Conservation (phyloP, 1,284 basidiomycete genomes). For the Chalciporus sp. region DNA sequence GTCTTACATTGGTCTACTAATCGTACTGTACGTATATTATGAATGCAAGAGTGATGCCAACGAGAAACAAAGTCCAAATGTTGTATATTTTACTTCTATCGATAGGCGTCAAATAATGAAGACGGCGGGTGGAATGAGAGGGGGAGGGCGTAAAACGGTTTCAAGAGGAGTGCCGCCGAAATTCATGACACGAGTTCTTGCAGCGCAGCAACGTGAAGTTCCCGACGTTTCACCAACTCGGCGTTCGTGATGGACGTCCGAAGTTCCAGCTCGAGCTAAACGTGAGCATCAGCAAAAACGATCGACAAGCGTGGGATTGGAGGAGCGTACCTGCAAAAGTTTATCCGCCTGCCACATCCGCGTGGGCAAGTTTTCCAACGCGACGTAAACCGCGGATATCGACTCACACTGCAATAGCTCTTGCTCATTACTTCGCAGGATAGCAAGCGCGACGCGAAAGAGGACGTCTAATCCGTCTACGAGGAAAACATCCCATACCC, state of each 20-base stretch:
- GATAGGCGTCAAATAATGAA: too few relatives aligned
- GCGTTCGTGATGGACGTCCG: constrained; percentile 63
- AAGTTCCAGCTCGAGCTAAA: constrained; percentile 71
- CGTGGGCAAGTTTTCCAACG: constrained; percentile 84
- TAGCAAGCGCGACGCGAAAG: constrained; percentile 88
- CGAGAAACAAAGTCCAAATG: too few relatives aligned
- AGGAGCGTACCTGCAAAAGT: constrained; percentile 71
- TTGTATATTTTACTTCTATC: too few relatives aligned
- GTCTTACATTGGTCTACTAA: too few relatives aligned
- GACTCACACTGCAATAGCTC: constrained; percentile 84
- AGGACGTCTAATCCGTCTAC: constrained; percentile 91
- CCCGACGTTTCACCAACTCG: constrained; percentile 70
- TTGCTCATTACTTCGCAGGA: constrained; percentile 81
- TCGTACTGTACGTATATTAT: too few relatives aligned
- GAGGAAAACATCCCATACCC: constrained; percentile 95
- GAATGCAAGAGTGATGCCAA: too few relatives aligned
- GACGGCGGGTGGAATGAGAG: too few relatives aligned
- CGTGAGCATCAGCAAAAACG: not conserved
- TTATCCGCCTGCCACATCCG: constrained; percentile 92
- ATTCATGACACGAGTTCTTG: constrained; percentile 40
- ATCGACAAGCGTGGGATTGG: not conserved
- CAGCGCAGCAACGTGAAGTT: constrained; percentile 56
- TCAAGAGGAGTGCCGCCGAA: constrained; percentile 11
- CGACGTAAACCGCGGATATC: constrained; percentile 84
- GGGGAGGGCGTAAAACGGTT: constrained; percentile 20